phyloP scores from a whole-genome alignment of 1,284 basidiomycete species.

The Meira miltonrushii region DNA sequence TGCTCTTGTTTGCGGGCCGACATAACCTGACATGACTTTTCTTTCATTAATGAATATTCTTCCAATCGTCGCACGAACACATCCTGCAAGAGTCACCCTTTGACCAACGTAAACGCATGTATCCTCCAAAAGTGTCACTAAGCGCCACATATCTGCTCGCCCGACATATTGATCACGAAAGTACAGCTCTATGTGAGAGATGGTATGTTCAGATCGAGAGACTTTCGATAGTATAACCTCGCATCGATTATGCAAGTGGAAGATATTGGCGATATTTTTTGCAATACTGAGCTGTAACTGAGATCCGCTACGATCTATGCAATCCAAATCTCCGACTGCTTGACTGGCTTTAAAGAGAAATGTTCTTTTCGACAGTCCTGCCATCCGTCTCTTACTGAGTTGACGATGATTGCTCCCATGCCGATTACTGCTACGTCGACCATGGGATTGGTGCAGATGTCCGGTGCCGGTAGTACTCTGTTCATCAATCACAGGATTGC shows the following conservation, averaged over 20 bases:
- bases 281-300: constrained; percentile 46
- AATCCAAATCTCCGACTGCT: constrained; percentile 35
- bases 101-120: constrained; percentile 51
- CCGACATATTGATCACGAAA: constrained; percentile 51
- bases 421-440: no score
- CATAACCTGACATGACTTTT: constrained; percentile 68
- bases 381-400: neutral
- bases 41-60: constrained; percentile 47
- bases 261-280: constrained; percentile 33
- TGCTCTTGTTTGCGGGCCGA: constrained; percentile 77
- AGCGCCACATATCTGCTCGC: constrained; percentile 51
- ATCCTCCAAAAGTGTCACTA: constrained; percentile 41
- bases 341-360: constrained; percentile 42
- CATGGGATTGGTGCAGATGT: no score
- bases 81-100: constrained; percentile 41
- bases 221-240: constrained; percentile 39
- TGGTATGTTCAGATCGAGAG: constrained; percentile 27
- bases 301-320: constrained; percentile 25
- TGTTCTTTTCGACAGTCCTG: neutral
- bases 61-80: constrained; percentile 47
- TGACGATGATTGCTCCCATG: neutral
- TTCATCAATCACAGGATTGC: neutral
- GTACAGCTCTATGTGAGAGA: constrained; percentile 51
- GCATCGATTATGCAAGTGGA: constrained; percentile 40
- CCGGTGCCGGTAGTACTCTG: neutral